phyloP scores from a whole-genome alignment of 2,329 filamentous ascomycete species.

The Diaporthe longicolla region DNA sequence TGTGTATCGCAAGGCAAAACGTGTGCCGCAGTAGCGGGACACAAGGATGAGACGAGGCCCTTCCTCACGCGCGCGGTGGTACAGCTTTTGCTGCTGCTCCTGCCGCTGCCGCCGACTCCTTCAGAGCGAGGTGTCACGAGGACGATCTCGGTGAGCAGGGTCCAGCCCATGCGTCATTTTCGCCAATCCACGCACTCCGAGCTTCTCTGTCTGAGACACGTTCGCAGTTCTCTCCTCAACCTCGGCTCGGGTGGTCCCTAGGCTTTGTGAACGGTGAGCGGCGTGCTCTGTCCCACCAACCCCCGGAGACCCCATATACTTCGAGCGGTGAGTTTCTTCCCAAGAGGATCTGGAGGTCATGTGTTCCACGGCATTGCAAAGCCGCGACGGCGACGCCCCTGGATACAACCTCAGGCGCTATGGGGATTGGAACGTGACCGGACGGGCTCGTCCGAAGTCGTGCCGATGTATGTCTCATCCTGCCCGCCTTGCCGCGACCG shows the following conservation, averaged over 20 bases:
- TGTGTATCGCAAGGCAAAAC: constrained; percentile 2
- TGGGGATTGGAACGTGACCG: constrained; percentile 16
- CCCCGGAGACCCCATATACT: neutral
- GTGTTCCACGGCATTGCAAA: constrained; percentile 9
- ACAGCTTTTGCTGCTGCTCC: neutral
- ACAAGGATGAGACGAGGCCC: neutral
- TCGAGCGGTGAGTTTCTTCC: constrained; percentile 21
- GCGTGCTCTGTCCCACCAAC: neutral
- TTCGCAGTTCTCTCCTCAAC: constrained; percentile 4
- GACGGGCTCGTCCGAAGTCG: constrained; percentile 18
- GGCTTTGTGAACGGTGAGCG: neutral
- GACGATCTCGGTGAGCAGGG: constrained; percentile 33
- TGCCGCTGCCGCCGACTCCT: constrained; percentile 20
- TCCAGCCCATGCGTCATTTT: constrained; percentile 13
- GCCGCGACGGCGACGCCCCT: neutral
- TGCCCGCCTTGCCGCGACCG: neutral
- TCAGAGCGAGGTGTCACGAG: constrained; percentile 25
- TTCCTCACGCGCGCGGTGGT: neutral
- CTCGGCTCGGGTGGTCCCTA: constrained; percentile 30
- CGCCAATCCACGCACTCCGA: constrained; percentile 21
- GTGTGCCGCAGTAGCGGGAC: neutral
- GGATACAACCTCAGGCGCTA: constrained; percentile 13
- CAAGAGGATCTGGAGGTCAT: constrained; percentile 10
- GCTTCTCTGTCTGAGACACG: constrained; percentile 35
- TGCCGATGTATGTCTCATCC: constrained; percentile 14